Base-by-base conservation (phyloP, 2,329 filamentous ascomycete genomes). In the Fusarium fujikuroi region DNA sequence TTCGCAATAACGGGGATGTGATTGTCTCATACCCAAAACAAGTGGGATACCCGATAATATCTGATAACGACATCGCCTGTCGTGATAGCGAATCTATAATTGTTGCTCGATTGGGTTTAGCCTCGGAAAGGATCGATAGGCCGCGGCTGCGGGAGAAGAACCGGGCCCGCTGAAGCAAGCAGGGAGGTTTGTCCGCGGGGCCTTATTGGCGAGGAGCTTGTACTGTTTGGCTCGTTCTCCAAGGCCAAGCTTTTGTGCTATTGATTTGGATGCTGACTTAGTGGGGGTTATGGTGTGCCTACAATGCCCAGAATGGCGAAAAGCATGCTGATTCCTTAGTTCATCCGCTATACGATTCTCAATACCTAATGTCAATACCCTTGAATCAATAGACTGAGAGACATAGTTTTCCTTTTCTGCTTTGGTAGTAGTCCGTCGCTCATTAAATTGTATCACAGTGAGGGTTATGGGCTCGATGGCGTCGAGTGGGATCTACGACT, bases 1-100 rank as follows among this genome's bases (percentile, higher is more conserved):
- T 67, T 72, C 69, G 69, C 63, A 54, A 72, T 71, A 40, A 28
- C 69, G 57, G 39, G 69, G 69, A 71, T 72, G 21, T 4, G 47
- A 72, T 72, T 65, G 60, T 56, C 32, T 63, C 67, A 72, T 72
- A 37, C 30, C 28, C 28, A 19, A 21, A 50, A 30, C 5, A 23
- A 37, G 58, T 53, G 57, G 63, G 58, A 63, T 59, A 19, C 43
- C 54, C 50, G 50, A 30, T 2, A 40, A 37, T 53, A 60, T n/a
- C 42, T 52, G 61, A 72, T 72, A 72, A 72, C 69, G 67, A 71
- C 69, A 72, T 72, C 43, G 30, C 3, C 8, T 47, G 46, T 56
- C 63, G 12, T 43, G 63, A 72, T 72, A 71, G 49, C 69, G 69
- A 71, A 72, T 71, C 36, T 53, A 49, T 59, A 53, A 32, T 14